Conservation (phyloP, 2,329 filamentous ascomycete species). For the Raffaelea ambrosiae region DNA sequence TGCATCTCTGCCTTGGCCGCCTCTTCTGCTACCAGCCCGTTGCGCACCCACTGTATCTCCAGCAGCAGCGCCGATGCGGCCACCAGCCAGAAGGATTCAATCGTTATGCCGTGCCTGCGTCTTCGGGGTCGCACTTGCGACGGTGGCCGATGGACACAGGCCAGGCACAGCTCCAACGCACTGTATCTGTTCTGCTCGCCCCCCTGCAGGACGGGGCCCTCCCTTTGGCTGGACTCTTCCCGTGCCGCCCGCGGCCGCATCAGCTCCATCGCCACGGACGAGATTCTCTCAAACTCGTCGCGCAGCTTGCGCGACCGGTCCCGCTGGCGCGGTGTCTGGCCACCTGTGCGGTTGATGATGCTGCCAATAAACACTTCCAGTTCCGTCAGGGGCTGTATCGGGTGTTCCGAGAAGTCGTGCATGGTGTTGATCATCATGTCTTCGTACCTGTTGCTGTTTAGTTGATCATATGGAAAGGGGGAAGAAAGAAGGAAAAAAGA, state of each 20-base stretch:
- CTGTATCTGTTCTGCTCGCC: slow-evolving; percentile 2
- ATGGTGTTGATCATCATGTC: slow-evolving; percentile 30
- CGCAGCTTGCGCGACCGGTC: slow-evolving; percentile 43
- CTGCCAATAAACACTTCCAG: slow-evolving; percentile 47
- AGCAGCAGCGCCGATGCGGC: slow-evolving; percentile 20
- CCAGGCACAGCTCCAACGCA: slow-evolving; percentile 21
- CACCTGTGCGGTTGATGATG: slow-evolving; percentile 42
- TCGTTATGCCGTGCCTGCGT: not conserved
- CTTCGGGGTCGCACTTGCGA: not conserved
- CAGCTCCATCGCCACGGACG: slow-evolving; percentile 23
- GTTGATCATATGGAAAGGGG: no score
- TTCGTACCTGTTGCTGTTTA: slow-evolving; percentile 31
- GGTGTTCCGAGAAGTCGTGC: slow-evolving; percentile 35
- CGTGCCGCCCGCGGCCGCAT: slow-evolving; percentile 17
- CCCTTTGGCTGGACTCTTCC: not conserved
- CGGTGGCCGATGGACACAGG: slow-evolving; percentile 15
- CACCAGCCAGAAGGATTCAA: slow-evolving; percentile 23
- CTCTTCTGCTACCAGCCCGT: no score
- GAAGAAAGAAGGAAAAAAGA: no score
- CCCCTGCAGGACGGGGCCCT: slow-evolving; percentile 1
- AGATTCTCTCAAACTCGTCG: slow-evolving; percentile 40
- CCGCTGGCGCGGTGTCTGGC: slow-evolving; percentile 40
- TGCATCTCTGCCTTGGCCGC: no score
- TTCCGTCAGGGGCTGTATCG: slow-evolving; percentile 34
- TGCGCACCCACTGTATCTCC: no score